These are phyloP conservation scores for Plasmodium coatneyi DNA, from an alignment of 169 alveolate genomes.

Conservation along the genomic window DNA sequence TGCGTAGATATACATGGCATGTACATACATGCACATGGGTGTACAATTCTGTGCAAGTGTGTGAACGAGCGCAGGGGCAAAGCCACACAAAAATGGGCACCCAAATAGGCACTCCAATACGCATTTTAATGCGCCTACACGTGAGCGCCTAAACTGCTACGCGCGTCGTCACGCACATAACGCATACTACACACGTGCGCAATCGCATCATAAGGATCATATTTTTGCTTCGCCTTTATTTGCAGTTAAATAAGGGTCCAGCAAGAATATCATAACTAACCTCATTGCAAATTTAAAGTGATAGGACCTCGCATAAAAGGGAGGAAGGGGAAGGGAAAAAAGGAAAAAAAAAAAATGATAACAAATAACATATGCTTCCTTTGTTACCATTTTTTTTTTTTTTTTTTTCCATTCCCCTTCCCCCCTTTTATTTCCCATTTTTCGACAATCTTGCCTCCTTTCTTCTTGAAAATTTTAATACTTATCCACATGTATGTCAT, in stretches of 20 bases:
- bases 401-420: neutral
- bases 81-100: neutral
- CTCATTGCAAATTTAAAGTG: constrained; percentile 78
- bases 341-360: too few relatives aligned
- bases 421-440: constrained; percentile 19
- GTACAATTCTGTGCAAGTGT: neutral
- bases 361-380: too few relatives aligned
- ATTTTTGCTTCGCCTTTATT: constrained; percentile 29
- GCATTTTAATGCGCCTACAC: neutral
- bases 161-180: neutral
- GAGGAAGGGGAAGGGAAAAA: neutral
- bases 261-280: constrained; percentile 67
- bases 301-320: constrained; percentile 52
- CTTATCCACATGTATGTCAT: constrained; percentile 42
- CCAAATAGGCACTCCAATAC: neutral
- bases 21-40: constrained; percentile 8
- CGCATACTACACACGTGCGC: neutral
- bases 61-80: neutral
- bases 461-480: constrained; percentile 14
- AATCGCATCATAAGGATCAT: constrained; percentile 40
- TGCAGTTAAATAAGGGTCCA: constrained; percentile 21
- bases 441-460: constrained; percentile 71
- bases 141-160: neutral
- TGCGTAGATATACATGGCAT: neutral
- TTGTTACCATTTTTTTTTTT: neutral